A percentile compares a stretch with the other conserved stretches of the same genome.
phyloP scores from a whole-genome alignment of 1,139 yeast species.

The Candida mesenterica region DNA sequence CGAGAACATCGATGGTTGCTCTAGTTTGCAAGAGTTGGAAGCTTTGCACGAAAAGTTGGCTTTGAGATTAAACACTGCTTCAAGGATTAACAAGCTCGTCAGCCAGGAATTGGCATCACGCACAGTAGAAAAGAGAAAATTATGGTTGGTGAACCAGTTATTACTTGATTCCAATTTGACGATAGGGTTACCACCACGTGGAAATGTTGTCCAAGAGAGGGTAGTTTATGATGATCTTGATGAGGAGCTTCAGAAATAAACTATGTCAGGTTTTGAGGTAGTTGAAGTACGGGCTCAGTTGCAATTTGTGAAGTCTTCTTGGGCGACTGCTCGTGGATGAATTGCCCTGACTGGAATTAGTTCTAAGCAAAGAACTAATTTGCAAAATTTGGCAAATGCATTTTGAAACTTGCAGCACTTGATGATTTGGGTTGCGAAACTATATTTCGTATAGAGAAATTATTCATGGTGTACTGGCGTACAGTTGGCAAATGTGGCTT shows the following conservation, averaged over 20 bases:
- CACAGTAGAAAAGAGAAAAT: conserved; percentile 37
- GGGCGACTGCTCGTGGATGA: no score
- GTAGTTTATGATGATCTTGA: conserved; percentile 33
- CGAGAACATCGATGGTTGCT: conserved; percentile 16
- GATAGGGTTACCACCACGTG: conserved; percentile 34
- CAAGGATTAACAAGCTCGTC: conserved; percentile 48
- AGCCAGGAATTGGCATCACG: conserved; percentile 38
- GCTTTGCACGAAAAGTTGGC: conserved; percentile 19
- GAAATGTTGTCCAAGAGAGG: conserved; percentile 18
- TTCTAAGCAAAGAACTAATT: no score
- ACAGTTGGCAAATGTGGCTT: no score
- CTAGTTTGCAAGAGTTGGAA: conserved; percentile 20
- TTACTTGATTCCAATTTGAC: conserved; percentile 51
- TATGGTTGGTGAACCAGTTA: conserved; percentile 59
- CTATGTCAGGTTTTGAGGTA: not conserved
- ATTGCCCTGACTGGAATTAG: no score
- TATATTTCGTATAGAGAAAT: no score
- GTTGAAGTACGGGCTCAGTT: not conserved
- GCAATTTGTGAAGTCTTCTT: not conserved
- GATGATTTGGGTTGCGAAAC: no score
- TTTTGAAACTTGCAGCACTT: no score
- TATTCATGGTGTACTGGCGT: no score
- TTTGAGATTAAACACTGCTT: conserved; percentile 39
- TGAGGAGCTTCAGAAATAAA: conserved; percentile 12
- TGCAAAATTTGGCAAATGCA: no score